A percentile compares a stretch with the other conserved stretches of the same genome.
Conservation (phyloP, 768 basidiomycete genomes). For the Aureoboletus auriporus region DNA sequence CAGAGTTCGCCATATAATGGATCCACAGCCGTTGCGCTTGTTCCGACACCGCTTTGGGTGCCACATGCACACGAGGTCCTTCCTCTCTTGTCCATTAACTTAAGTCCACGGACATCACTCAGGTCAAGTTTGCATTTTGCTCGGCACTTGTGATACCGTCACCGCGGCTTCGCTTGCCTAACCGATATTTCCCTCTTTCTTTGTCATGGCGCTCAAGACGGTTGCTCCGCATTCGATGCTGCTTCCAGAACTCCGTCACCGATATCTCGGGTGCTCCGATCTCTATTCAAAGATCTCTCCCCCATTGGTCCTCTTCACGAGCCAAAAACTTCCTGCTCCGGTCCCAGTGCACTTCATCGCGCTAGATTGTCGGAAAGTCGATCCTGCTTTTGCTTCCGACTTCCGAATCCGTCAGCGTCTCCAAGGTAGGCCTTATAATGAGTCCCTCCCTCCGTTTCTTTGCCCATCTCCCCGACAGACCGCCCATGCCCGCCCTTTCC, state of each 20-base stretch:
- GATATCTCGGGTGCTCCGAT: conserved; percentile 14
- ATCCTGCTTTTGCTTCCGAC: conserved; percentile 28
- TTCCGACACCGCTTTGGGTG: conserved; percentile 30
- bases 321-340: conserved; percentile 19
- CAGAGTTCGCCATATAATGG: conserved; percentile 13
- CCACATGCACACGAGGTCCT: conserved; percentile 33
- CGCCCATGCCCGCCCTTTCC: conserved; percentile 17
- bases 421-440: conserved; percentile 20
- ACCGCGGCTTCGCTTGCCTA: conserved; percentile 36
- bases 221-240: conserved; percentile 23
- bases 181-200: conserved; percentile 31
- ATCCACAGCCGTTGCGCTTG: conserved; percentile 17
- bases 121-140: conserved; percentile 25
- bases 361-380: conserved; percentile 36
- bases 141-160: conserved; percentile 34
- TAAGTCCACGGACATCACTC: conserved; percentile 37
- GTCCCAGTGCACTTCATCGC: conserved; percentile 20
- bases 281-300: conserved; percentile 17
- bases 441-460: conserved; percentile 8
- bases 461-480: conserved; percentile 15
- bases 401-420: conserved; percentile 31
- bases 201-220: conserved; percentile 25
- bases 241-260: conserved; percentile 21
- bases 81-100: conserved; percentile 35
- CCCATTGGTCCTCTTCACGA: conserved; percentile 9